phyloP scores from a whole-genome alignment of 169 alveolate species.

The Plasmodium vinckei region DNA sequence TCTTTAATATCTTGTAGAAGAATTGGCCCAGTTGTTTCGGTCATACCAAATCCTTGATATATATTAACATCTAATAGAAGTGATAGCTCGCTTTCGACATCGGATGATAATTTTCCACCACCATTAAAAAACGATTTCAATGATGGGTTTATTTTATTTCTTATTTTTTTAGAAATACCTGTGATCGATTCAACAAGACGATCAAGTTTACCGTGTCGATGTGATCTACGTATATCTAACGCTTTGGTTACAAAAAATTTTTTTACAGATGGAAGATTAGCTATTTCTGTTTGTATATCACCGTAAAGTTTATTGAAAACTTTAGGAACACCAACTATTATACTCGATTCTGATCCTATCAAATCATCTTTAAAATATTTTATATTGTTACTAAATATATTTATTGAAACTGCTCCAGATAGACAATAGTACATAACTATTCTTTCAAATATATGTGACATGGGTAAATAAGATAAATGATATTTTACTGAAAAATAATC shows the following conservation, averaged over 20 bases:
- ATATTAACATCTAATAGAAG: constrained; percentile 12
- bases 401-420: constrained; percentile 9
- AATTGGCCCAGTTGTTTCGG: constrained; percentile 66
- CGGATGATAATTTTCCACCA: constrained; percentile 59
- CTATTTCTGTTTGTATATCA: constrained; percentile 15
- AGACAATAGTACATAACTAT: constrained; percentile 75
- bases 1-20: constrained; percentile 14
- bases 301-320: constrained; percentile 34
- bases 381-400: constrained; percentile 42
- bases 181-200: constrained; percentile 4
- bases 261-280: constrained; percentile 21
- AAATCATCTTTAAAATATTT: constrained; percentile 23
- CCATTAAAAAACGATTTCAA: constrained; percentile 18
- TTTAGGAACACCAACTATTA: constrained; percentile 60
- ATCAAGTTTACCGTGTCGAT: constrained; percentile 7
- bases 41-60: constrained; percentile 66
- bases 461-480: constrained; percentile 94
- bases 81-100: constrained; percentile 21
- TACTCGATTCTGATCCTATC: neutral
- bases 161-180: constrained; percentile 38
- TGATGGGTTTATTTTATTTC: constrained; percentile 31
- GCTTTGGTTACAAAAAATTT: constrained; percentile 7
- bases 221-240: neutral
- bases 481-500: neutral
- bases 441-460: constrained; percentile 97